These are phyloP conservation scores for Cladophialophora carrionii DNA, from an alignment of 2,329 filamentous ascomycete species.

Conservation along the genomic window DNA sequence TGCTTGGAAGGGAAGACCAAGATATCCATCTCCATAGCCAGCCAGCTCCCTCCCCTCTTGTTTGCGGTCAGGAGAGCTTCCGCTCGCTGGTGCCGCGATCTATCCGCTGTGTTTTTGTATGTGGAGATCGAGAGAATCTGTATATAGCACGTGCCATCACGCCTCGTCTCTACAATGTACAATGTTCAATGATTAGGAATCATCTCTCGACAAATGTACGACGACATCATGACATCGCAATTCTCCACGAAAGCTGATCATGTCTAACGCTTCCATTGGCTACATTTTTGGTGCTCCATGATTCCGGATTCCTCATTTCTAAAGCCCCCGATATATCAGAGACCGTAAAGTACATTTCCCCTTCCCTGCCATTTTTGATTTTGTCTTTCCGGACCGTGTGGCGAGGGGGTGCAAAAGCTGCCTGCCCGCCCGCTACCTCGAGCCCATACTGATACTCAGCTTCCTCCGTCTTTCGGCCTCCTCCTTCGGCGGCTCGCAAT, in stretches of 20 bases:
- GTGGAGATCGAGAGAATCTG: neutral
- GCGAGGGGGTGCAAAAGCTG: neutral
- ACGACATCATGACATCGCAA: neutral
- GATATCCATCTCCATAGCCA: too few species aligned
- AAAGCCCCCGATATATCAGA: neutral
- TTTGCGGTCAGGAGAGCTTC: too few species aligned
- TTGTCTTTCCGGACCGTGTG: neutral
- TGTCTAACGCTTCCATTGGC: neutral
- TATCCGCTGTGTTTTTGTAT: neutral
- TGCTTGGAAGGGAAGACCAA: too few species aligned
- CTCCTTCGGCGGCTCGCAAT: conserved; percentile 59
- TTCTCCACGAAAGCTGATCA: neutral
- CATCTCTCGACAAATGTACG: too few species aligned
- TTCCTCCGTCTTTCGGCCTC: conserved; percentile 28
- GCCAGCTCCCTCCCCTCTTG: too few species aligned
- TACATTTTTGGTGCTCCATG: neutral
- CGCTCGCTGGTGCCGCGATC: too few species aligned
- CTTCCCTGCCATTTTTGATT: neutral
- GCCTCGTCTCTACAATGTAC: neutral
- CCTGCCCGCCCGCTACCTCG: conserved; percentile 9
- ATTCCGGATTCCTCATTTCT: neutral
- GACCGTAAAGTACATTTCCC: neutral
- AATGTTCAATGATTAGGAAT: too few species aligned
- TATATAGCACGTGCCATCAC: neutral
- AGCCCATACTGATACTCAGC: conserved; percentile 27